Percentiles rank a stretch among this genome's conserved stretches.
These are phyloP conservation scores for Hyphodiscus hymeniophilus DNA, from an alignment of 495 filamentous ascomycete genomes.

Conservation along the genomic window DNA sequence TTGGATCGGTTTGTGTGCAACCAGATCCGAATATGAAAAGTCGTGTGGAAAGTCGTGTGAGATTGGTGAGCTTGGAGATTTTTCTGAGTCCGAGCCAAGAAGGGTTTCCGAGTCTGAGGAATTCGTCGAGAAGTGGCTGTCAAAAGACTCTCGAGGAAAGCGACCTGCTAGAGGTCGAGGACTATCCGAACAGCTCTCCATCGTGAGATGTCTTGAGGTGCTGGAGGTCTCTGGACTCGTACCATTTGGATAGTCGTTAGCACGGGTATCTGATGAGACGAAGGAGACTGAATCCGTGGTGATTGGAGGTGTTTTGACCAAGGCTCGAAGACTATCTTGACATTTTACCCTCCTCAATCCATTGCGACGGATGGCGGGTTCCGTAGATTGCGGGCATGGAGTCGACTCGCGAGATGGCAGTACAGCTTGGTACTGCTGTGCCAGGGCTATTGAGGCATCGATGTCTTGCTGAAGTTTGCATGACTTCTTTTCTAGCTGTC, in stretches of 20 bases:
- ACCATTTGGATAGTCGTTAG: too few relatives aligned
- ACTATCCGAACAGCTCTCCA: too few relatives aligned
- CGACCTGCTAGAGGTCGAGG: too few relatives aligned
- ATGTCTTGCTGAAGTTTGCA: background rate
- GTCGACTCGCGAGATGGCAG: conserved; percentile 13
- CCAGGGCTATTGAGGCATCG: conserved; percentile 10
- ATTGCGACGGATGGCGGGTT: background rate
- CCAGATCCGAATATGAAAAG: background rate
- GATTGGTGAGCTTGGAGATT: background rate
- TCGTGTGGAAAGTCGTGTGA: background rate
- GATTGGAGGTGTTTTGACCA: conserved; percentile 8
- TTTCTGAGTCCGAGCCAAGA: conserved; percentile 9
- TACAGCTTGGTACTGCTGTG: conserved; percentile 13
- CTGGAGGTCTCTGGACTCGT: too few relatives aligned
- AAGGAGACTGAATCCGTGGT: background rate
- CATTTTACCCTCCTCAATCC: conserved; percentile 19
- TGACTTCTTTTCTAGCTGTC: conserved; percentile 13
- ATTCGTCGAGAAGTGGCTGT: background rate
- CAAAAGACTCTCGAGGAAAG: too few relatives aligned
- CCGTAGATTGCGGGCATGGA: background rate
- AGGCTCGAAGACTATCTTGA: conserved; percentile 15
- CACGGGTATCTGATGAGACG: background rate
- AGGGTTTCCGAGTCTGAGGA: conserved; percentile 17
- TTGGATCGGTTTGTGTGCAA: too few relatives aligned
- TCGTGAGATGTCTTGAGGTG: too few relatives aligned